A percentile compares a stretch with the other conserved stretches of the same genome.
Evolutionary conservation across 257 asterid genomes (phyloP).

Genomic region (Leptodermis oblonga): DNA sequence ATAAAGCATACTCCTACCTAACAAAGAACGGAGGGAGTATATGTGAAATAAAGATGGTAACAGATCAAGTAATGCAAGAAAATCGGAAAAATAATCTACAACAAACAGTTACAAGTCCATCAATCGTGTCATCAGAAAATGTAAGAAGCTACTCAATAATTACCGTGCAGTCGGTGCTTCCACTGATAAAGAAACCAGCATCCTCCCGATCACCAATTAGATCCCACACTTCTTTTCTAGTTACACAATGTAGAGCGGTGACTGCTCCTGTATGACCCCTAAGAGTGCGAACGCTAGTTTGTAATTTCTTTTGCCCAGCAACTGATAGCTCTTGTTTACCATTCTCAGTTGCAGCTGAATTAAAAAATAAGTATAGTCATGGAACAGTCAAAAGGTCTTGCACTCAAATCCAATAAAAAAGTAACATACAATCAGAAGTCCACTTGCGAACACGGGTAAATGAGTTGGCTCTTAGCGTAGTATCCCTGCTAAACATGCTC

Average conservation of each 20-base stretch:
- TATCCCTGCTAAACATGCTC: conserved; percentile 94
- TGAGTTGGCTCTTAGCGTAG: conserved; percentile 53
- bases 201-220: conserved; percentile 92
- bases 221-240: conserved; percentile 96
- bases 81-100: not conserved
- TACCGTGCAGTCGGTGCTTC: conserved; percentile 95
- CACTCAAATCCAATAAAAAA: conserved; percentile 6
- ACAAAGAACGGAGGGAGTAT: not conserved
- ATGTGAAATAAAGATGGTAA: not conserved
- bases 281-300: conserved; percentile 74
- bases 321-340: conserved; percentile 67
- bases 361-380: conserved; percentile 16
- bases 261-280: conserved; percentile 94
- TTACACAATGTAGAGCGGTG: conserved; percentile 88
- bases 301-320: conserved; percentile 79
- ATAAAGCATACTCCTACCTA: not conserved
- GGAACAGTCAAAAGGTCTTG: conserved; percentile 19
- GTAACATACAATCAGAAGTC: conserved; percentile 49
- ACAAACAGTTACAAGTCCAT: not conserved
- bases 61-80: not conserved
- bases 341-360: conserved; percentile 52
- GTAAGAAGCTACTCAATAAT: conserved; percentile 13
- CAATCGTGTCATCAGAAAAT: not conserved
- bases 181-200: conserved; percentile 92
- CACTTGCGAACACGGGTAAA: conserved; percentile 62